A percentile compares a stretch with the other conserved stretches of the same genome.
These are phyloP conservation scores for Sugiyamaella pinicola DNA, from an alignment of 1,139 yeast genomes.

Conservation along the genomic window DNA sequence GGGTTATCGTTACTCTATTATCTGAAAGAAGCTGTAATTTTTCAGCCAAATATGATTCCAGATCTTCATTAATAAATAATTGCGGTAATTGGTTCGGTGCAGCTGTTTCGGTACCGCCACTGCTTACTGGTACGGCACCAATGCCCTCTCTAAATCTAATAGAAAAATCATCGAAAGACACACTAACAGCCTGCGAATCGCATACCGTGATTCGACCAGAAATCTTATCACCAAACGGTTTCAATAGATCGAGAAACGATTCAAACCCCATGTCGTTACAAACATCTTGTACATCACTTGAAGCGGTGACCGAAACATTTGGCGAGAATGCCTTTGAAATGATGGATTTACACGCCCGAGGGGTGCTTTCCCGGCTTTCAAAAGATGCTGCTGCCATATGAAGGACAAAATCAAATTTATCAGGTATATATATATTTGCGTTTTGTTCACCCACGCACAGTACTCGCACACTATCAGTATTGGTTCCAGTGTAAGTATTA, in stretches of 20 bases:
- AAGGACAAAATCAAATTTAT: neutral
- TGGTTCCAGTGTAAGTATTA: too few species aligned
- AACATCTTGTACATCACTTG: slow-evolving; percentile 53
- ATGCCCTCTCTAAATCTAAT: slow-evolving; percentile 33
- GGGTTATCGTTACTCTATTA: slow-evolving; percentile 17
- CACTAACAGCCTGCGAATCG: slow-evolving; percentile 43
- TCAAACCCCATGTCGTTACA: slow-evolving; percentile 47
- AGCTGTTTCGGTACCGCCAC: neutral
- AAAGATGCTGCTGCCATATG: slow-evolving; percentile 4
- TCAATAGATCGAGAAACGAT: slow-evolving; percentile 45
- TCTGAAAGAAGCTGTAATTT: slow-evolving; percentile 20
- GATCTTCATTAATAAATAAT: slow-evolving; percentile 29
- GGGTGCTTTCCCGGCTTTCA: slow-evolving; percentile 3
- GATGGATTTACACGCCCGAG: slow-evolving; percentile 31
- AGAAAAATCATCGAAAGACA: slow-evolving; percentile 39
- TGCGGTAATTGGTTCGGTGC: slow-evolving; percentile 14
- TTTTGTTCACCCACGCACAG: too few species aligned
- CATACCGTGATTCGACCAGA: slow-evolving; percentile 47
- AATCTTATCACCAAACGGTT: slow-evolving; percentile 48
- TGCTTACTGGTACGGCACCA: slow-evolving; percentile 6
- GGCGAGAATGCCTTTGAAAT: slow-evolving; percentile 56
- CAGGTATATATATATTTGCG: too few species aligned
- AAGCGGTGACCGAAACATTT: slow-evolving; percentile 55
- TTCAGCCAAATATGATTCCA: slow-evolving; percentile 27
- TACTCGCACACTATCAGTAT: too few species aligned